phyloP scores from a whole-genome alignment of 2,329 filamentous ascomycete species.

The Aspergillus luchuensis region DNA sequence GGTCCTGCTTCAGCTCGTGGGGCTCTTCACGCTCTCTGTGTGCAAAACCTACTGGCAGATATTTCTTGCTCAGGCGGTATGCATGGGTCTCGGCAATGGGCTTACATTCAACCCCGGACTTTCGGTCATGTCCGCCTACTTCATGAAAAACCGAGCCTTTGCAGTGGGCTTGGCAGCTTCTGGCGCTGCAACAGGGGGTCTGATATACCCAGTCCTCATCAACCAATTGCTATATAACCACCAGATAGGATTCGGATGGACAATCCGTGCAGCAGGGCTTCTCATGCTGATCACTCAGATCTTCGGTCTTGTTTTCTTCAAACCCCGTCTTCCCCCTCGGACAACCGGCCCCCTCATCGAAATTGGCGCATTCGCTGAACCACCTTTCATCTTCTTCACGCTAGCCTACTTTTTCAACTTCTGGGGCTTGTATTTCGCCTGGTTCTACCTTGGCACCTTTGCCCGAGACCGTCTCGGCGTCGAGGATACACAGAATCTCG shows the following conservation, averaged over 20 bases:
- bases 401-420: conserved; percentile 51
- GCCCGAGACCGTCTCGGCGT: conserved; percentile 38
- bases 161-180: conserved; percentile 42
- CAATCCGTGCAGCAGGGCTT: too few species aligned
- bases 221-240: too few species aligned
- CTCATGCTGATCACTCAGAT: too few species aligned
- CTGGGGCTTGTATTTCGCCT: conserved; percentile 58
- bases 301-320: conserved; percentile 25
- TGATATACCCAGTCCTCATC: conserved; percentile 31
- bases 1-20: conserved; percentile 38
- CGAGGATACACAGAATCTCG: conserved; percentile 40
- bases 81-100: conserved; percentile 46
- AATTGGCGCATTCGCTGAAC: conserved; percentile 59
- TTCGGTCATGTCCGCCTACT: conserved; percentile 46
- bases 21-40: conserved; percentile 49
- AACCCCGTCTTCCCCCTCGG: conserved; percentile 26
- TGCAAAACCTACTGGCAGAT: conserved; percentile 51
- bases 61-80: conserved; percentile 50
- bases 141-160: conserved; percentile 40
- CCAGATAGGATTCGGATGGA: too few species aligned
- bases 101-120: conserved; percentile 45
- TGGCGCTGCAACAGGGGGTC: conserved; percentile 43
- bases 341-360: conserved; percentile 58
- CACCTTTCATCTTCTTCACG: conserved; percentile 55
- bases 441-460: conserved; percentile 61